Evolutionary conservation across 176 grass and related monocot species (phyloP).

Genomic region (Oropetium thomaeum): DNA sequence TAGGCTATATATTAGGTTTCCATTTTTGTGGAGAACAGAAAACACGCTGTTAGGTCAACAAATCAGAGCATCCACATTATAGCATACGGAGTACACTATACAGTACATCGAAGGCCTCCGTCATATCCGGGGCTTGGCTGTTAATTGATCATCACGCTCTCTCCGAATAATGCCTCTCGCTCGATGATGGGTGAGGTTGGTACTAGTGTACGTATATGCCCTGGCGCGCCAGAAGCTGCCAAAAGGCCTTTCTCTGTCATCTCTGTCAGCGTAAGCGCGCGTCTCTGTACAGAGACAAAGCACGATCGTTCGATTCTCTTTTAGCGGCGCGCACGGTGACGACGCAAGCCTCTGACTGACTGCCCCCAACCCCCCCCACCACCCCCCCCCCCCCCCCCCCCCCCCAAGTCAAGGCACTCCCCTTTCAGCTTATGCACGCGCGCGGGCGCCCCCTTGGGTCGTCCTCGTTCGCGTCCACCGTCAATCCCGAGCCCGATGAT

Average conservation of each 20-base stretch:
- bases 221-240: background rate
- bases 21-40: background rate
- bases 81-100: too few relatives aligned
- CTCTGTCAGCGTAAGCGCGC: too few relatives aligned
- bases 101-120: background rate
- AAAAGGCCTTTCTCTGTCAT: background rate
- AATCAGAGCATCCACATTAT: slow-evolving; percentile 3
- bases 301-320: background rate
- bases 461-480: background rate
- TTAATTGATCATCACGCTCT: background rate
- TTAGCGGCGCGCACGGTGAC: background rate
- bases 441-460: background rate
- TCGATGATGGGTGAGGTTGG: background rate
- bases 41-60: background rate
- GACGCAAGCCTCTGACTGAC: background rate
- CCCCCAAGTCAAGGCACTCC: background rate
- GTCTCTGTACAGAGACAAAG: background rate
- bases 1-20: background rate
- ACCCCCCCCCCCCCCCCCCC: too few relatives aligned
- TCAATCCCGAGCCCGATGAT: background rate
- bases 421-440: background rate
- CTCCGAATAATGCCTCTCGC: background rate
- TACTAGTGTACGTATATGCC: background rate
- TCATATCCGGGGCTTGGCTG: background rate
- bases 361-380: too few relatives aligned